phyloP scores from a whole-genome alignment of 148 eudicot species.

The Dianthus caryophyllus region DNA sequence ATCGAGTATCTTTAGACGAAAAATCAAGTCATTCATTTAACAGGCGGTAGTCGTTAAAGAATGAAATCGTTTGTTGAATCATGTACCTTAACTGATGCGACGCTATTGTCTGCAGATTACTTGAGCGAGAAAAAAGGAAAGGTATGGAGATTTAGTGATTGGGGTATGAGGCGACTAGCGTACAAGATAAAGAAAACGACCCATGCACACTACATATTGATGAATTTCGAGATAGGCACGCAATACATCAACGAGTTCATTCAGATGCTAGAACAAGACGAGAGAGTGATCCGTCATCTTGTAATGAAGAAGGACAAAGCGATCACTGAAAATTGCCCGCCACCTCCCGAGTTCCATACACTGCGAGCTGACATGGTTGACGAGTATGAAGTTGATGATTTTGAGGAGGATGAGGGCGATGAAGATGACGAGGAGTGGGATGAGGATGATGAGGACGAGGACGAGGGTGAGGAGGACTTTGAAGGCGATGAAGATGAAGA shows the following conservation, averaged over 20 bases:
- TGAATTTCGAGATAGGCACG: constrained; percentile 79
- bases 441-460: constrained; percentile 36
- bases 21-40: neutral
- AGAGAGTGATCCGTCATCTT: constrained; percentile 89
- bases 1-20: too few relatives aligned
- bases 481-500: constrained; percentile 37
- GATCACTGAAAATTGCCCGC: constrained; percentile 72
- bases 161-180: constrained; percentile 89
- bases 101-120: constrained; percentile 42
- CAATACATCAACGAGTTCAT: constrained; percentile 78
- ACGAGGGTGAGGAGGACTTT: constrained; percentile 28
- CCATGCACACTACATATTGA: constrained; percentile 82
- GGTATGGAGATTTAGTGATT: constrained; percentile 93
- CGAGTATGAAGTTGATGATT: constrained; percentile 49
- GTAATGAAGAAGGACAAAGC: constrained; percentile 78
- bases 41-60: neutral
- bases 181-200: constrained; percentile 82
- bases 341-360: constrained; percentile 76
- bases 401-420: constrained; percentile 36
- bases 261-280: constrained; percentile 75
- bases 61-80: neutral
- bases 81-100: neutral
- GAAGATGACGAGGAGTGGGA: constrained; percentile 31
- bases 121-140: constrained; percentile 80
- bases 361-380: constrained; percentile 47